Evolutionary conservation across 192 early-diverging fungal species (phyloP).

Genomic region (Chytriomyces confervae): DNA sequence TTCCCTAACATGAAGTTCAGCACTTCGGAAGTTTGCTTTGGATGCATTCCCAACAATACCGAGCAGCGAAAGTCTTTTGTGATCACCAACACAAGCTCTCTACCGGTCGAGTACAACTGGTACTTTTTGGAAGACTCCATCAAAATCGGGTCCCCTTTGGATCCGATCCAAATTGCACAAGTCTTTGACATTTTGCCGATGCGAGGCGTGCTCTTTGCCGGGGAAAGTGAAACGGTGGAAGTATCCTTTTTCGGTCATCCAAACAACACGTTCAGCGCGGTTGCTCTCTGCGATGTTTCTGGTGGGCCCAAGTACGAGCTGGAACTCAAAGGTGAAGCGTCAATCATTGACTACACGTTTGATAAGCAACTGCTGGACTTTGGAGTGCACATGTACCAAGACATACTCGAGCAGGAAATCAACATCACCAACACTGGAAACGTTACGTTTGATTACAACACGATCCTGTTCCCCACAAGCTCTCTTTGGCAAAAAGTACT

Average conservation of each 20-base stretch:
- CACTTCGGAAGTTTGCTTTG: constrained; percentile 44
- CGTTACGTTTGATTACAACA: constrained; percentile 58
- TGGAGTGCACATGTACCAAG: constrained; percentile 57
- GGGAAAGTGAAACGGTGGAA: constrained; percentile 50
- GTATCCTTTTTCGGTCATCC: constrained; percentile 57
- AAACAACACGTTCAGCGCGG: constrained; percentile 36
- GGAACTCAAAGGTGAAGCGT: constrained; percentile 55
- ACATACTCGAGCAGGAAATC: constrained; percentile 63
- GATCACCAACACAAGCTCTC: constrained; percentile 51
- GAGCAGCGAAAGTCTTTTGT: constrained; percentile 50
- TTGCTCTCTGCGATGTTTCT: constrained; percentile 57
- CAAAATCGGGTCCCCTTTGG: neutral
- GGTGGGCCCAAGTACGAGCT: constrained; percentile 67
- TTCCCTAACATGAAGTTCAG: constrained; percentile 62
- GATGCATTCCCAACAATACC: constrained; percentile 56
- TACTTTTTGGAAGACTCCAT: constrained; percentile 45
- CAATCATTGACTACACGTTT: constrained; percentile 50
- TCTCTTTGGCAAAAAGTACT: constrained; percentile 46
- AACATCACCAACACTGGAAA: constrained; percentile 54
- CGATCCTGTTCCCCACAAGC: constrained; percentile 40
- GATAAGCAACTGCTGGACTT: constrained; percentile 52
- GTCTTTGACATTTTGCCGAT: constrained; percentile 62
- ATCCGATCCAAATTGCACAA: constrained; percentile 39
- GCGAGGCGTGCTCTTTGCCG: constrained; percentile 52
- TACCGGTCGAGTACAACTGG: constrained; percentile 62